These are phyloP conservation scores for Pezizomycotina sp. DNA, from an alignment of 2,329 filamentous ascomycete species.

Conservation along the genomic window DNA sequence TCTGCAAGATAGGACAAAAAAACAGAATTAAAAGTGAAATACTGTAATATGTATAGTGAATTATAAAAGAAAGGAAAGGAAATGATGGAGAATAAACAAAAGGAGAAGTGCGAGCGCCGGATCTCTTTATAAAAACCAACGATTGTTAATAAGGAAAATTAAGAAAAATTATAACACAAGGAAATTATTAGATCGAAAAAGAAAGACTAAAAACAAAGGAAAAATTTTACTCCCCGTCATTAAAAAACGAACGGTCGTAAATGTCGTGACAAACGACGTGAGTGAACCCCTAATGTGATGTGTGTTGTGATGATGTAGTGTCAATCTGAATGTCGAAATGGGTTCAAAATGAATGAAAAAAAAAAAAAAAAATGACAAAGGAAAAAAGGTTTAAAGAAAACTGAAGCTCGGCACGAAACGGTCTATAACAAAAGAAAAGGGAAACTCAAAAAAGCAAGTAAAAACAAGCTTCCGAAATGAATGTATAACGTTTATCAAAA, in stretches of 20 bases:
- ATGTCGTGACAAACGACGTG: background rate
- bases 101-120: constrained; percentile 5
- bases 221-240: constrained; percentile 4
- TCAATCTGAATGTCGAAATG: constrained; percentile 1
- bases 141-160: constrained; percentile 5
- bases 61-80: constrained; percentile 10
- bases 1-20: constrained; percentile 2
- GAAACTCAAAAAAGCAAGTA: constrained; percentile 6
- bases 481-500: background rate
- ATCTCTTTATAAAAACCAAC: constrained; percentile 16
- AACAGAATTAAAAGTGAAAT: constrained; percentile 11
- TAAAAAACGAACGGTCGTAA: constrained; percentile 1
- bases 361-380: constrained; percentile 15
- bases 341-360: constrained; percentile 12
- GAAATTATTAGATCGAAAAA: constrained; percentile 10
- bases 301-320: background rate
- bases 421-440: constrained; percentile 15
- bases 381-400: constrained; percentile 10
- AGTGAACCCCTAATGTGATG: background rate
- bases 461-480: background rate
- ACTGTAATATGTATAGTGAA: constrained; percentile 14
- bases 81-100: constrained; percentile 6
- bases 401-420: constrained; percentile 9
- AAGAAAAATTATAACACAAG: constrained; percentile 9
- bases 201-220: constrained; percentile 7